Conservation (phyloP, 2,329 filamentous ascomycete species). For the Hymenoscyphus infarciens region DNA sequence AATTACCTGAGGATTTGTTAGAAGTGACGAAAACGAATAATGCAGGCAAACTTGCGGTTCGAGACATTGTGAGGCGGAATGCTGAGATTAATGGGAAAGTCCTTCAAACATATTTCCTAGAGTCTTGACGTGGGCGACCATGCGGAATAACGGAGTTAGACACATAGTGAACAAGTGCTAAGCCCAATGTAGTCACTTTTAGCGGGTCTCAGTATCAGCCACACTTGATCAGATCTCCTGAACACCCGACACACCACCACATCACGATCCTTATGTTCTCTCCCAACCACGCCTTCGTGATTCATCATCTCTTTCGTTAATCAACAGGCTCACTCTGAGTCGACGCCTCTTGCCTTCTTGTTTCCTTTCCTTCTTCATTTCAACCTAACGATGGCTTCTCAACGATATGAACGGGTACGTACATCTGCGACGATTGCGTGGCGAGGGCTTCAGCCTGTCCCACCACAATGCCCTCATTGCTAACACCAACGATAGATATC, state of each 20-base stretch:
- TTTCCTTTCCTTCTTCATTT: constrained; percentile 27
- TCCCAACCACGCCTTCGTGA: constrained; percentile 12
- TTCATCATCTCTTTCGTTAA: constrained; percentile 20
- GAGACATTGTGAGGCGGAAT: constrained; percentile 27
- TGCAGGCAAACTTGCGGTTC: constrained; percentile 28
- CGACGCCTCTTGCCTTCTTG: constrained; percentile 12
- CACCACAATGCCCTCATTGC: constrained; percentile 3
- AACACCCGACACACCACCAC: constrained; percentile 1
- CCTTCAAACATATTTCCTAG: background rate
- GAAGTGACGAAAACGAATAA: background rate
- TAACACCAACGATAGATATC: constrained; percentile 45
- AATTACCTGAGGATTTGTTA: constrained; percentile 37
- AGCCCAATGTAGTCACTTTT: background rate
- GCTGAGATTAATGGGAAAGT: background rate
- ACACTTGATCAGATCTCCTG: background rate
- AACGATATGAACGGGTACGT: constrained; percentile 55
- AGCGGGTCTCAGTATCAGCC: background rate
- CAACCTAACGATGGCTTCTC: constrained; percentile 32
- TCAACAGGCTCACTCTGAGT: constrained; percentile 20
- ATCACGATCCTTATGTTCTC: background rate
- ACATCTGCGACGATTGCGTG: constrained; percentile 3
- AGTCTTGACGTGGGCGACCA: background rate
- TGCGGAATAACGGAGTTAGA: background rate
- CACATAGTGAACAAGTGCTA: background rate
- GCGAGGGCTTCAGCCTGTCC: constrained; percentile 23